Evolutionary conservation across 2,329 filamentous ascomycete genomes (phyloP).

Genomic region (Clonostachys byssicola): DNA sequence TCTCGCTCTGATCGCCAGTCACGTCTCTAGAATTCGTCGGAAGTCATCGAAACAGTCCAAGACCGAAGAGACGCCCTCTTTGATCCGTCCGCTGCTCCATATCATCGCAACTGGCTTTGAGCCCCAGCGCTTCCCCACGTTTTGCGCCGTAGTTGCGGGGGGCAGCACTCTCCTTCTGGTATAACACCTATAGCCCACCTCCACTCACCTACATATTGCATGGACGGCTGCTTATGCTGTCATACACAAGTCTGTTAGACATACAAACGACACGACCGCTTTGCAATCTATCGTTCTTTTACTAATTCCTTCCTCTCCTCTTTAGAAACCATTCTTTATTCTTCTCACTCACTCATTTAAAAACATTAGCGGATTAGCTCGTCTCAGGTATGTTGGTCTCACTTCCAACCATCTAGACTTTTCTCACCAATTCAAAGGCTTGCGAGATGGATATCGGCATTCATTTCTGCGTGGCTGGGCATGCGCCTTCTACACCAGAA

Average conservation of each 20-base stretch:
- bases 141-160: slow-evolving; percentile 57
- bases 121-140: slow-evolving; percentile 54
- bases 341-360: no score
- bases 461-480: slow-evolving; percentile 54
- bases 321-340: no score
- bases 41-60: slow-evolving; percentile 19
- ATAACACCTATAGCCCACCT: slow-evolving; percentile 11
- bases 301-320: no score
- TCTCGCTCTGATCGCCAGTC: slow-evolving; percentile 47
- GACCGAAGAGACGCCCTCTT: slow-evolving; percentile 20
- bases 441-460: slow-evolving; percentile 53
- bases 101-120: slow-evolving; percentile 49
- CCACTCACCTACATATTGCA: no score
- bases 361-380: no score
- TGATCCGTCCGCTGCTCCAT: slow-evolving; percentile 8
- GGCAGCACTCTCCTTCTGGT: slow-evolving; percentile 60
- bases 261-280: no score
- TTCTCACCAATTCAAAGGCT: slow-evolving; percentile 15
- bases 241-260: no score
- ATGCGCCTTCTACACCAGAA: slow-evolving; percentile 55
- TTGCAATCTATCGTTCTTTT: no score
- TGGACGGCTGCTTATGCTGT: no score
- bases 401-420: no score
- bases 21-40: slow-evolving; percentile 32
- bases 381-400: no score